Evolutionary conservation across 345 rosid genomes (phyloP).

Genomic region (Aethionema arabicum): DNA sequence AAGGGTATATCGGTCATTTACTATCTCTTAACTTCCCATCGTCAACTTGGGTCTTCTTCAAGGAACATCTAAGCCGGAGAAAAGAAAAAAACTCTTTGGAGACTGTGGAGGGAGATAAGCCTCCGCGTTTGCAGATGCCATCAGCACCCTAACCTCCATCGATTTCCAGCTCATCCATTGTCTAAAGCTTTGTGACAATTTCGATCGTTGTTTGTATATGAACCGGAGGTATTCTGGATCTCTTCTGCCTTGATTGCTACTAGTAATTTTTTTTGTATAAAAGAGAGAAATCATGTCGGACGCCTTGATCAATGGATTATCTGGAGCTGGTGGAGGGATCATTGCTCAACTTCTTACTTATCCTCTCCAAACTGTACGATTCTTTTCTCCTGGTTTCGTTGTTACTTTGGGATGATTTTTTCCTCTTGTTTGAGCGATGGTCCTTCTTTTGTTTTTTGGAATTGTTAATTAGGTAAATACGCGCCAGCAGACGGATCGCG

Average conservation of each 20-base stretch:
- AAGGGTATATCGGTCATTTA: conserved; percentile 22
- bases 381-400: conserved; percentile 6
- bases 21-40: not conserved
- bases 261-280: not conserved
- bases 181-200: not conserved
- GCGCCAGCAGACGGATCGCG: conserved; percentile 96
- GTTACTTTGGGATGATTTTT: not conserved
- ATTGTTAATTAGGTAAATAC: conserved; percentile 66
- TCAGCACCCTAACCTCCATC: conserved; percentile 14
- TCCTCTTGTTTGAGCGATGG: conserved; percentile 7
- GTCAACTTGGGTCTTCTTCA: conserved; percentile 30
- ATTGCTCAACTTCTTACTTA: conserved; percentile 92
- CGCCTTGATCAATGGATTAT: conserved; percentile 90
- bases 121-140: conserved; percentile 17
- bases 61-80: conserved; percentile 4
- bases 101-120: conserved; percentile 19
- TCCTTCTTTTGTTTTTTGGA: not conserved
- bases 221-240: conserved; percentile 26
- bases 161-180: not conserved
- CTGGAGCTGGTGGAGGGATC: conserved; percentile 98
- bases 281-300: conserved; percentile 63
- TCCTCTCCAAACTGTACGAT: conserved; percentile 85
- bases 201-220: not conserved
- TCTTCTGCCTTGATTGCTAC: not conserved
- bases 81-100: not conserved